Base-by-base conservation (phyloP, 164 flowering plant species). In the Magnolia changhungtana region DNA sequence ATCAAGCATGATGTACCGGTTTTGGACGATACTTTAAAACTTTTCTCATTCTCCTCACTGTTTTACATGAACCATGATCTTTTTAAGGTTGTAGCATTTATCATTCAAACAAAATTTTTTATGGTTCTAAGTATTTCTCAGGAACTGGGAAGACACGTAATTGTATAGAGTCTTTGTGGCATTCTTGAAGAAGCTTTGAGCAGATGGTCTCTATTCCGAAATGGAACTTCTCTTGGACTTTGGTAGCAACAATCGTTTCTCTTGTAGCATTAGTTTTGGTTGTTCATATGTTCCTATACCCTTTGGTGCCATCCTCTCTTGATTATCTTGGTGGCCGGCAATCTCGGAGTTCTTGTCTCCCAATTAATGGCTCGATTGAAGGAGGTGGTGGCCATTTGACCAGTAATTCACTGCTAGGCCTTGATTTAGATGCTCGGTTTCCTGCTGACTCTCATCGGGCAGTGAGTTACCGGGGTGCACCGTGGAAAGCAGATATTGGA, bases 401-500 rank as follows among this genome's bases (percentile, higher is more conserved):
- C 9, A 81, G 50, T 71, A 76, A 75, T 74, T 0, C 31, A 23
- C 75, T 63, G 52, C 80, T 83, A 20, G 24, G 31, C 11, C 51
- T 83, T 58, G 79, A 80, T 81, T 84, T 89, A 70, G 85, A 81
- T 76, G 64, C 67, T 9, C 77, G 64, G 77, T 91, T 87, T 84
- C 91, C 92, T 0, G 74, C 88, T 74, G 91, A 91, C 72, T 77
- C 74, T 18, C 93, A 88, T 80, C 80, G 83, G 11, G 91, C 92
- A n/a, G 97, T 92, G 69, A 86, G 82, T 73, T 93, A 90, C 80
- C 90, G 83, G 23, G 92, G 90, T 77, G 96, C 98, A 63, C 92
- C 95, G 2, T 96, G 99, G 99, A 90, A 84, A 80, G 87, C 90
- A 27, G 87, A 92, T 78, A 90, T 96, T 66, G 99, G 99, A 4